Evolutionary conservation across 495 filamentous ascomycete species (phyloP).

Genomic region (Penicillium chermesinum): DNA sequence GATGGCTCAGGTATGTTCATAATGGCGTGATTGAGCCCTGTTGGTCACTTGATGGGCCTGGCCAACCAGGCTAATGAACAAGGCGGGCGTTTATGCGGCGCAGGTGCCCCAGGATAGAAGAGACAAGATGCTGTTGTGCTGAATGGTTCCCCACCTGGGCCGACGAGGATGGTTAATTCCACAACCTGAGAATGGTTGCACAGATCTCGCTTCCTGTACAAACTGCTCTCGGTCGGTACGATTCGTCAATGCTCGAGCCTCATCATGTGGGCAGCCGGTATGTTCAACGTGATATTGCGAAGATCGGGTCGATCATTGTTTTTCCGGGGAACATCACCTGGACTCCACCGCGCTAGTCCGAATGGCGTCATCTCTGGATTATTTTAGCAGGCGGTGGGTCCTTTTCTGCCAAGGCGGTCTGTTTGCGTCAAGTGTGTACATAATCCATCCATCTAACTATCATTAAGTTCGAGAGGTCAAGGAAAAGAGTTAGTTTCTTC

Average conservation of each 20-base stretch:
- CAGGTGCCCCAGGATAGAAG: conserved; percentile 2
- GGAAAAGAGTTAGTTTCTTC: neutral
- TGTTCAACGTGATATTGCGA: conserved; percentile 1
- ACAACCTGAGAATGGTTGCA: too few relatives aligned
- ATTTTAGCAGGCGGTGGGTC: neutral
- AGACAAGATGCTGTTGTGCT: neutral
- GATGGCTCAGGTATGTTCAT: conserved; percentile 35
- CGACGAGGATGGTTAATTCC: too few relatives aligned
- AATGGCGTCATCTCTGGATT: conserved; percentile 3
- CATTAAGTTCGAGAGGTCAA: too few relatives aligned
- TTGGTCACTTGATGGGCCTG: conserved; percentile 7
- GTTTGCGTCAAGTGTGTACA: neutral
- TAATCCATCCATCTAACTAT: neutral
- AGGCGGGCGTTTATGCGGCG: conserved; percentile 11
- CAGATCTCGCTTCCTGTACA: too few relatives aligned
- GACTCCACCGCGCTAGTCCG: conserved; percentile 3
- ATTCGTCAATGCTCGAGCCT: neutral
- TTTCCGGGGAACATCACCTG: conserved; percentile 12
- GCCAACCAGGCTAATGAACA: conserved; percentile 10
- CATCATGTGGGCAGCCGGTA: conserved; percentile 5
- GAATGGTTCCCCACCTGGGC: neutral
- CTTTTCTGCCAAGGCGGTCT: neutral
- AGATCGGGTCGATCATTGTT: conserved; percentile 7
- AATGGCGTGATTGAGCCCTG: conserved; percentile 34
- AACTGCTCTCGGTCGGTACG: neutral